Base-by-base conservation (phyloP, 139 green algal genomes). In the Gonium pectorale region DNA sequence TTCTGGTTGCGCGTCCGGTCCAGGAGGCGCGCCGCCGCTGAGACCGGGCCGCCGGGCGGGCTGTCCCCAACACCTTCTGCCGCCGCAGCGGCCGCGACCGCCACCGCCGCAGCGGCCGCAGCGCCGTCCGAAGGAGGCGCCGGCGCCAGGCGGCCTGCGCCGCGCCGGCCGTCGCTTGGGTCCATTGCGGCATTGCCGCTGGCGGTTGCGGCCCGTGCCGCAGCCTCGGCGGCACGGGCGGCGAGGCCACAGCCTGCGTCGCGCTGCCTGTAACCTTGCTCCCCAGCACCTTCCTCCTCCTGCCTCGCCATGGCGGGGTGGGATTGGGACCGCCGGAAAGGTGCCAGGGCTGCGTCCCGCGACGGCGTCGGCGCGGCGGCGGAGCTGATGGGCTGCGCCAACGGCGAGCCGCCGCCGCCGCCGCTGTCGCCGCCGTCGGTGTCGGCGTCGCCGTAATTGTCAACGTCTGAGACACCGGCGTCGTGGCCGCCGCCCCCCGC, bases 371-470 rank as follows among this genome's bases (percentile, higher is more conserved):
- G 21, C 44, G 46, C 46, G 70, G 33, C 31, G n/a, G 9, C 31
- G 62, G 8, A 29, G 62, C 7, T 17, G 31, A 7, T 15, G n/a
- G 0, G 4, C 22, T 54, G 1, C 70, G 70, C 17, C 15, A 66
- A 4, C 35, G 70, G 70, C 44, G 68, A 77, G 27, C 2, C 8
- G 70, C 49, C 31, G 27, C 2, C 8, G 70, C 49, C 31, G 44
- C 68, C 68, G 68, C 68, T 77, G 44, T 11, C 68, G 41, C 3
- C 75, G 40, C 59, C 75, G 59, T 82, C 75, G 19, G 75, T 82
- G 40, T 82, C 75, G 2, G 59, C 59, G 22, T 82, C 75, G 29
- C 75, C 75, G 41, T 63, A 82, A 17, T 81, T 74, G 67, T 77
- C 71, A 13, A 72, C 59, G 40, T 82, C 75, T 19, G 75, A 82